Conservation (phyloP, 345 rosid genomes). For the Noccaea caerulescens region DNA sequence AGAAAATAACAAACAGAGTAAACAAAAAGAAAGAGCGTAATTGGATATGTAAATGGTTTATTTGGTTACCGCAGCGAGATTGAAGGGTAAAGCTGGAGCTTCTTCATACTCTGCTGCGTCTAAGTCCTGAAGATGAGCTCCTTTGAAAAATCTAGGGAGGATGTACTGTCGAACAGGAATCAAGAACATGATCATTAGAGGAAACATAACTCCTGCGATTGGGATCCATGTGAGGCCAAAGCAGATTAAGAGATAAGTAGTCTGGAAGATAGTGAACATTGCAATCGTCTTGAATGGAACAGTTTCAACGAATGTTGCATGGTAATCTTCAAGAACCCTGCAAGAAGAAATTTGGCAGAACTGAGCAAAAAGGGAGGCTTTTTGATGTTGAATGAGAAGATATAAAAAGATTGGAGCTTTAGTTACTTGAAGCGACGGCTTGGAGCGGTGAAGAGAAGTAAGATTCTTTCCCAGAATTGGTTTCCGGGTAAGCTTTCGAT, state of each 20-base stretch:
- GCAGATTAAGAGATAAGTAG: slow-evolving; percentile 71
- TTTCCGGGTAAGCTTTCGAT: slow-evolving; percentile 96
- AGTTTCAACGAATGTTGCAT: slow-evolving; percentile 85
- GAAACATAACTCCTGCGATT: slow-evolving; percentile 92
- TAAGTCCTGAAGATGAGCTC: slow-evolving; percentile 82
- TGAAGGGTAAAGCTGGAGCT: slow-evolving; percentile 88
- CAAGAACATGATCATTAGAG: slow-evolving; percentile 90
- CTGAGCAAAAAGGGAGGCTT: slow-evolving; percentile 1
- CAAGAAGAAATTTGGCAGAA: neutral
- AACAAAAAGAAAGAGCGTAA: slow-evolving; percentile 1
- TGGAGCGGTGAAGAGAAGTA: slow-evolving; percentile 90
- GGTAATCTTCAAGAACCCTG: slow-evolving; percentile 87
- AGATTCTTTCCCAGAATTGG: slow-evolving; percentile 94
- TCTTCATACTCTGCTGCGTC: slow-evolving; percentile 98
- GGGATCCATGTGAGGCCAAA: slow-evolving; percentile 98
- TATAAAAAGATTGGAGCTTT: slow-evolving; percentile 17
- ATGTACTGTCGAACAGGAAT: slow-evolving; percentile 86
- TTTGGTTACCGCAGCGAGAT: slow-evolving; percentile 44
- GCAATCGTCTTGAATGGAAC: slow-evolving; percentile 91
- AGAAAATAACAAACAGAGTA: slow-evolving; percentile 13
- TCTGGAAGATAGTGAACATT: slow-evolving; percentile 78
- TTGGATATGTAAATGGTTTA: neutral
- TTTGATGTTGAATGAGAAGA: neutral
- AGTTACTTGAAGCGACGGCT: slow-evolving; percentile 85
- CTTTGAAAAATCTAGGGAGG: slow-evolving; percentile 88